Percentiles rank a stretch among this genome's conserved stretches.
These are phyloP conservation scores for Mariannaea sp. DNA, from an alignment of 2,329 filamentous ascomycete genomes.

Conservation along the genomic window DNA sequence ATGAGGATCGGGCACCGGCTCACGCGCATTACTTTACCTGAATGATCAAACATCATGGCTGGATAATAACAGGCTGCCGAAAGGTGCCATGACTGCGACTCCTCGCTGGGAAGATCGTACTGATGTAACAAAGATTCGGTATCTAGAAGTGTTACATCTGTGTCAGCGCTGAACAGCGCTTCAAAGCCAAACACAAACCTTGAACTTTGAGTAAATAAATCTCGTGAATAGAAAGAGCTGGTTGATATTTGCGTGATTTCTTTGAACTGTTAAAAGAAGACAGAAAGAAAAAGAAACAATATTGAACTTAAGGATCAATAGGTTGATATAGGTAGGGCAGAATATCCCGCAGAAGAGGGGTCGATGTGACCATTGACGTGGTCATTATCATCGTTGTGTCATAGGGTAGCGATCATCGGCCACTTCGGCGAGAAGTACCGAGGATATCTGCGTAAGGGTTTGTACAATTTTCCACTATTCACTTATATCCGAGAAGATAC, in stretches of 20 bases:
- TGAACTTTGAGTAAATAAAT: constrained; percentile 2
- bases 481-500: background rate
- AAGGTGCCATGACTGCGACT: constrained; percentile 42
- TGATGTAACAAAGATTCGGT: constrained; percentile 26
- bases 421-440: constrained; percentile 6
- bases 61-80: constrained; percentile 45
- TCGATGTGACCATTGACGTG: no score
- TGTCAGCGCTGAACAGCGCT: constrained; percentile 25
- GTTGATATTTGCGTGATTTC: constrained; percentile 1
- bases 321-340: background rate
- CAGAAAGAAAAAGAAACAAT: background rate
- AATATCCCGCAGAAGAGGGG: constrained; percentile 37
- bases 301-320: background rate
- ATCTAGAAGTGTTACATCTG: constrained; percentile 32
- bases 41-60: constrained; percentile 43
- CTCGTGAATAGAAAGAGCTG: background rate
- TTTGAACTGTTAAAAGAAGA: constrained; percentile 13
- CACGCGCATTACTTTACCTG: constrained; percentile 61
- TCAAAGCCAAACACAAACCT: constrained; percentile 28
- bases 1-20: constrained; percentile 60
- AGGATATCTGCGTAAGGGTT: background rate
- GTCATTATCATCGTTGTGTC: constrained; percentile 13
- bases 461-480: no score
- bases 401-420: constrained; percentile 13
- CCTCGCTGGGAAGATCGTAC: constrained; percentile 35